A percentile compares a stretch with the other conserved stretches of the same genome.
These are phyloP conservation scores for Arachis hypogaea DNA, from an alignment of 306 rosid genomes.

Conservation along the genomic window DNA sequence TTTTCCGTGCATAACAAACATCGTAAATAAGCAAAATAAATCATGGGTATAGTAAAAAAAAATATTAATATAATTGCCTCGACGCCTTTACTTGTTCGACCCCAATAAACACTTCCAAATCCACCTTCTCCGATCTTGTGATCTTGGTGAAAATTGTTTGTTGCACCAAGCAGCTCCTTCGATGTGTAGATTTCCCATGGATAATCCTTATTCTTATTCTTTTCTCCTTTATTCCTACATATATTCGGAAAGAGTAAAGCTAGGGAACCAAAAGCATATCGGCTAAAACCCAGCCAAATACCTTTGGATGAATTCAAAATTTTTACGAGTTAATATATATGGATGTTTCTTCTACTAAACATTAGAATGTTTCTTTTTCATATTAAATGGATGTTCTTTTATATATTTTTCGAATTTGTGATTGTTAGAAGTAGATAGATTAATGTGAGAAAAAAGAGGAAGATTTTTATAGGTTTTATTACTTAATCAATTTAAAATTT, in stretches of 20 bases:
- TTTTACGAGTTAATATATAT: too few relatives aligned
- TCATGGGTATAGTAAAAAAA: neutral
- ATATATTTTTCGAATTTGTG: too few relatives aligned
- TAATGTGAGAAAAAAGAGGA: too few relatives aligned
- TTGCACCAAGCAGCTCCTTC: constrained; percentile 86
- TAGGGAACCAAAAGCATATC: too few relatives aligned
- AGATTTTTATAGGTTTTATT: too few relatives aligned
- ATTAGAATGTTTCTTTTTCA: too few relatives aligned
- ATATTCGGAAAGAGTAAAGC: neutral
- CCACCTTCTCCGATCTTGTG: constrained; percentile 95
- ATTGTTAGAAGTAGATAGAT: too few relatives aligned
- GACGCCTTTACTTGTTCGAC: constrained; percentile 75
- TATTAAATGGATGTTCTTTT: too few relatives aligned
- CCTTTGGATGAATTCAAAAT: too few relatives aligned
- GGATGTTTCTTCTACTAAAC: too few relatives aligned
- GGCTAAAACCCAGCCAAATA: too few relatives aligned
- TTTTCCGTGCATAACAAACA: neutral
- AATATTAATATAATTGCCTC: constrained; percentile 52
- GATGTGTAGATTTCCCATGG: constrained; percentile 85
- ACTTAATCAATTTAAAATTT: too few relatives aligned
- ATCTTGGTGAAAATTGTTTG: constrained; percentile 78
- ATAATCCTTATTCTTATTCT: constrained; percentile 59
- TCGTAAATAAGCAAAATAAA: neutral
- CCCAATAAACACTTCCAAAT: constrained; percentile 90
- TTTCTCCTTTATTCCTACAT: constrained; percentile 38